A percentile compares a stretch with the other conserved stretches of the same genome.
These are phyloP conservation scores for Colletotrichum gloeosporioides DNA, from an alignment of 2,329 filamentous ascomycete genomes.

Conservation along the genomic window DNA sequence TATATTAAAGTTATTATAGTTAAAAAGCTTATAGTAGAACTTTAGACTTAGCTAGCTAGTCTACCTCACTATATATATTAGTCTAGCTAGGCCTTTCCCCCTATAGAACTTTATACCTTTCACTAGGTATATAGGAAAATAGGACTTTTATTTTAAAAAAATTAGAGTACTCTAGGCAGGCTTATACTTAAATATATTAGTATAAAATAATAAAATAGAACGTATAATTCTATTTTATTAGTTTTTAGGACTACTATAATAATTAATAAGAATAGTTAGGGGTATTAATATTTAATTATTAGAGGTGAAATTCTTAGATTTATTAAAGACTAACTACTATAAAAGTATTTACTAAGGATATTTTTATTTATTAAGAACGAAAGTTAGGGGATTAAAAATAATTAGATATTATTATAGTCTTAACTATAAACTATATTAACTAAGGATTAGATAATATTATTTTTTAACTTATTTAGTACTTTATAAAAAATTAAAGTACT, in stretches of 20 bases:
- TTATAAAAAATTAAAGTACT: no score
- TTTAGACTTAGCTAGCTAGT: background rate
- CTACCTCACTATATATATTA: background rate
- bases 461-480: no score
- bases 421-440: slow-evolving; percentile 36
- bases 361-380: slow-evolving; percentile 36
- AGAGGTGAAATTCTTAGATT: slow-evolving; percentile 41
- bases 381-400: background rate
- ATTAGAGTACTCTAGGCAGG: no score
- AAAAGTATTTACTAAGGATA: slow-evolving; percentile 43
- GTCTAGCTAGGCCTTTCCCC: background rate
- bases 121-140: background rate
- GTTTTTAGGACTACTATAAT: no score
- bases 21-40: no score
- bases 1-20: no score
- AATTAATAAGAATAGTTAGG: no score
- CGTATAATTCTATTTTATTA: no score
- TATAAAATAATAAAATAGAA: no score
- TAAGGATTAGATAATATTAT: slow-evolving; percentile 27
- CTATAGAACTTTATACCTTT: no score
- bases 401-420: background rate
- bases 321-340: slow-evolving; percentile 42
- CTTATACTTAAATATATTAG: no score
- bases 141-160: background rate
- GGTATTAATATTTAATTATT: no score